Conservation (phyloP, 2,329 filamentous ascomycete genomes). For the Colletotrichum limetticola region DNA sequence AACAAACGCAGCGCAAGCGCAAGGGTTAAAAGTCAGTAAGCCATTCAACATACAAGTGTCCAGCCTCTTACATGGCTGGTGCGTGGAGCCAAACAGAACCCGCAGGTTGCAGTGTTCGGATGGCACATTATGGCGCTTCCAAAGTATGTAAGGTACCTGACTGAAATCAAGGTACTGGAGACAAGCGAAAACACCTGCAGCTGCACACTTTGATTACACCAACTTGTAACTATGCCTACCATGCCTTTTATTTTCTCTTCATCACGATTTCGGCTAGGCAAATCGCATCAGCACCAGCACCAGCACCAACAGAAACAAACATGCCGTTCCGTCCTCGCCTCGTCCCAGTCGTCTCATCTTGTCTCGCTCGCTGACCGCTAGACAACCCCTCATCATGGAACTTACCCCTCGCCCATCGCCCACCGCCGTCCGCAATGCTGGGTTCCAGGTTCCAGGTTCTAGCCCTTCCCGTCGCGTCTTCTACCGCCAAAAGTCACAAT, state of each 20-base stretch:
- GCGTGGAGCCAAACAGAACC: not conserved
- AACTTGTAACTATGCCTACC: not conserved
- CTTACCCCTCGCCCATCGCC: constrained; percentile 1
- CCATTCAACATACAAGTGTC: not conserved
- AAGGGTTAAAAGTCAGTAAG: not conserved
- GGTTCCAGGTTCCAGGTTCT: constrained; percentile 4
- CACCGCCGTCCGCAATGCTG: constrained; percentile 8
- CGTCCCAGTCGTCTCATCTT: not conserved
- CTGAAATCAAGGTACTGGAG: constrained; percentile 17
- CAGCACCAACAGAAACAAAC: not conserved
- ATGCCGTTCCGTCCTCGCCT: not conserved
- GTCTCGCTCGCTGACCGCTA: constrained; percentile 12
- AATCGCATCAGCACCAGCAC: not conserved
- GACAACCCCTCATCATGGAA: not conserved
- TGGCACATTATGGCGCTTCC: constrained; percentile 22
- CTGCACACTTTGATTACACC: constrained; percentile 9
- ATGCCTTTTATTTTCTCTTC: not conserved
- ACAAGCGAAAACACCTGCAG: not conserved
- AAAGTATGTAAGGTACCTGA: constrained; percentile 27
- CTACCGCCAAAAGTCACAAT: not conserved
- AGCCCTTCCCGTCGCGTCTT: constrained; percentile 6
- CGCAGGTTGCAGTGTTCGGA: constrained; percentile 16
- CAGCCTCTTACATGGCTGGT: constrained; percentile 11
- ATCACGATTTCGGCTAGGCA: constrained; percentile 10
- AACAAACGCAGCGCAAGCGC: not conserved